These are phyloP conservation scores for Phanerochaete sordida DNA, from an alignment of 768 basidiomycete species.

Conservation along the genomic window DNA sequence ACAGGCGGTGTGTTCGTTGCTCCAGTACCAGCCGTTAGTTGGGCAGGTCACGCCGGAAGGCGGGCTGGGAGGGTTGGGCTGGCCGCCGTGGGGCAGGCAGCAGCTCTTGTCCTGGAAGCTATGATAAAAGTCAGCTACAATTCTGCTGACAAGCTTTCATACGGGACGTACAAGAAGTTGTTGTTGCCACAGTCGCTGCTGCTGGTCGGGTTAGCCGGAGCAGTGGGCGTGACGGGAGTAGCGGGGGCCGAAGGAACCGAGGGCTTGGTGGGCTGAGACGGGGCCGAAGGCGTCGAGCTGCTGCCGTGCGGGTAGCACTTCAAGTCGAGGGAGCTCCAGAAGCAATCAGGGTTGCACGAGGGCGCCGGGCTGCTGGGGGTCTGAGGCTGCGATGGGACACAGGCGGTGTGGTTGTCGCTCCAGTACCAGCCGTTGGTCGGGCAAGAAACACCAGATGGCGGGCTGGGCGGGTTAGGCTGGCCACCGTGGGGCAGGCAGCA, in stretches of 20 bases:
- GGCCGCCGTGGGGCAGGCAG: slow-evolving; percentile 34
- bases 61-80: slow-evolving; percentile 9
- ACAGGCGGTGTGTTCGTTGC: slow-evolving; percentile 2
- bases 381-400: slow-evolving; percentile 6
- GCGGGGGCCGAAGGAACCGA: neutral
- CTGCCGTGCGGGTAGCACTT: neutral
- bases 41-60: slow-evolving; percentile 5
- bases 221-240: neutral
- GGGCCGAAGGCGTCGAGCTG: neutral
- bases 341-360: neutral
- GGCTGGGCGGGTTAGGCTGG: neutral
- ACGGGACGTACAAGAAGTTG: slow-evolving; percentile 33
- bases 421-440: slow-evolving; percentile 16
- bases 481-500: slow-evolving; percentile 17
- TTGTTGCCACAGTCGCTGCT: neutral
- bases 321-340: neutral
- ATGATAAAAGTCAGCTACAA: neutral
- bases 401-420: slow-evolving; percentile 2
- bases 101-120: slow-evolving; percentile 24
- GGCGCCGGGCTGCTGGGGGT: slow-evolving; percentile 3
- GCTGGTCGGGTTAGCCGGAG: neutral
- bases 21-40: slow-evolving; percentile 15
- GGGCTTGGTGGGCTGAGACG: neutral
- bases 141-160: neutral
- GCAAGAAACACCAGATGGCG: slow-evolving; percentile 4